Conservation (phyloP, 306 rosid genomes). For the Sphenostylis stenocarpa region DNA sequence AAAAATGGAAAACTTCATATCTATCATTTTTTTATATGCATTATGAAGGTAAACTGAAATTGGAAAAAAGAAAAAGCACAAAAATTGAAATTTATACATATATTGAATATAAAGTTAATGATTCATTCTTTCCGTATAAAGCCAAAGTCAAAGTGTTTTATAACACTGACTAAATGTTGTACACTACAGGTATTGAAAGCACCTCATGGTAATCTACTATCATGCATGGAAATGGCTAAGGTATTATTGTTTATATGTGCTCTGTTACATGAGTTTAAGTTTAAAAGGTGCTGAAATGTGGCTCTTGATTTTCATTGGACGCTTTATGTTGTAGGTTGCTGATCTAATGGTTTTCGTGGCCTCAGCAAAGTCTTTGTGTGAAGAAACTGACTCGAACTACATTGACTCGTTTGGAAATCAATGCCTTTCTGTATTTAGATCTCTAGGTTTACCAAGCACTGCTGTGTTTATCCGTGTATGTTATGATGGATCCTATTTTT, state of each 20-base stretch:
- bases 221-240: slow-evolving; percentile 97
- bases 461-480: slow-evolving; percentile 86
- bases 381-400: slow-evolving; percentile 60
- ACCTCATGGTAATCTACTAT: slow-evolving; percentile 76
- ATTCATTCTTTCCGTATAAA: background rate
- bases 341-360: slow-evolving; percentile 90
- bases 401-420: slow-evolving; percentile 88
- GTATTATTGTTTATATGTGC: slow-evolving; percentile 37
- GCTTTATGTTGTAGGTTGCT: slow-evolving; percentile 63
- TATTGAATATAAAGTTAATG: background rate
- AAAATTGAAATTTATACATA: background rate
- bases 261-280: background rate
- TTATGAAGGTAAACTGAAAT: background rate
- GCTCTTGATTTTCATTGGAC: slow-evolving; percentile 16
- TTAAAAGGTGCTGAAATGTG: slow-evolving; percentile 1
- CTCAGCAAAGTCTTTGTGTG: slow-evolving; percentile 51
- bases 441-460: slow-evolving; percentile 94
- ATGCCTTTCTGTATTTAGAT: slow-evolving; percentile 88
- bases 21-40: background rate
- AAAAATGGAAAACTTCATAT: background rate
- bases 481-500: slow-evolving; percentile 26
- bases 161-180: slow-evolving; percentile 11
- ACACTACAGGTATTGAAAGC: slow-evolving; percentile 71
- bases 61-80: background rate
- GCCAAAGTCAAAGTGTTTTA: background rate